A percentile compares a stretch with the other conserved stretches of the same genome.
These are phyloP conservation scores for Debaryomyces hansenii DNA, from an alignment of 805 yeast genomes.

Conservation along the genomic window DNA sequence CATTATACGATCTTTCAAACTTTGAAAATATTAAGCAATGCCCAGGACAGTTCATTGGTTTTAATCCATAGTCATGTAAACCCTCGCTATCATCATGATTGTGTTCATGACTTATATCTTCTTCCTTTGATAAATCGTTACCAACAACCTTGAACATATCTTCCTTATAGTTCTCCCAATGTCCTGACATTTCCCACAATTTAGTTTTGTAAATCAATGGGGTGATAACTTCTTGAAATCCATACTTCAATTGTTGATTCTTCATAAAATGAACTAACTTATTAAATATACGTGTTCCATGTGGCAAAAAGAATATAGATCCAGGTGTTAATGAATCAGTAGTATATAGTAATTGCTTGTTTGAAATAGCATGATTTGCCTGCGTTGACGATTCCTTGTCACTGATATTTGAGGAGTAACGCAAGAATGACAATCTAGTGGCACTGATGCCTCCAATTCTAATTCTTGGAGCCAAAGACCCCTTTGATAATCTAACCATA, in stretches of 20 bases:
- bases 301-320: slow-evolving; percentile 86
- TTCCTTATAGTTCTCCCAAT: slow-evolving; percentile 91
- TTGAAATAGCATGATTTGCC: slow-evolving; percentile 49
- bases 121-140: slow-evolving; percentile 37
- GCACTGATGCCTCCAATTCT: not conserved
- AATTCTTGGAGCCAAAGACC: not conserved
- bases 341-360: slow-evolving; percentile 72
- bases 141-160: slow-evolving; percentile 92
- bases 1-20: slow-evolving; percentile 78
- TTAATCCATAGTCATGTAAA: slow-evolving; percentile 64
- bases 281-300: slow-evolving; percentile 86
- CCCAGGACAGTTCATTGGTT: slow-evolving; percentile 96
- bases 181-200: slow-evolving; percentile 91
- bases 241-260: slow-evolving; percentile 73
- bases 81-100: slow-evolving; percentile 12
- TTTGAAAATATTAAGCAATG: slow-evolving; percentile 83
- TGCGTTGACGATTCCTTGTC: slow-evolving; percentile 31
- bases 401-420: slow-evolving; percentile 2
- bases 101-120: slow-evolving; percentile 7
- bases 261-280: slow-evolving; percentile 81
- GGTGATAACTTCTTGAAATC: slow-evolving; percentile 89
- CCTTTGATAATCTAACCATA: not conserved
- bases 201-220: slow-evolving; percentile 83
- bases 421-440: not conserved
- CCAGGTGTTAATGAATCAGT: slow-evolving; percentile 88